A percentile compares a stretch with the other conserved stretches of the same genome.
These are phyloP conservation scores for Moesziomyces sp. DNA, from an alignment of 1,284 basidiomycete species.

Conservation along the genomic window DNA sequence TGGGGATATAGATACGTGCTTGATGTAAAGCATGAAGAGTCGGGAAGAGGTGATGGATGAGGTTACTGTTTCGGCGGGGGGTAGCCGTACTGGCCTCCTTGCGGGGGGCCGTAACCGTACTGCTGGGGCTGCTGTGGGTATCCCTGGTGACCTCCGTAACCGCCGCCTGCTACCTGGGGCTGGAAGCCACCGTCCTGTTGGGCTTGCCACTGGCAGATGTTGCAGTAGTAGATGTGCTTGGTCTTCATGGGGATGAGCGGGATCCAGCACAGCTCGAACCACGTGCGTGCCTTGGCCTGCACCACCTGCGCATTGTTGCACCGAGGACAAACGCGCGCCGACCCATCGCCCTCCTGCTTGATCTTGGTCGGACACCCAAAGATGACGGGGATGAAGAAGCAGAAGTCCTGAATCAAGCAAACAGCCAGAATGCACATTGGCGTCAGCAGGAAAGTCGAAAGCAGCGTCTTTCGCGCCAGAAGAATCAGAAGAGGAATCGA, in stretches of 20 bases:
- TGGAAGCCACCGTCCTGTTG: slow-evolving; percentile 56
- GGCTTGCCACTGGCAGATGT: slow-evolving; percentile 65
- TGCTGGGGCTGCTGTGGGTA: slow-evolving; percentile 37
- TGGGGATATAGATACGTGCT: too few relatives aligned
- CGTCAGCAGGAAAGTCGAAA: too few relatives aligned
- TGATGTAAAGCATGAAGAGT: background rate
- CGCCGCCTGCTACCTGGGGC: slow-evolving; percentile 48
- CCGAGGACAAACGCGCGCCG: slow-evolving; percentile 62
- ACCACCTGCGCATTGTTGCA: slow-evolving; percentile 66
- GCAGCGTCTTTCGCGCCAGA: too few relatives aligned
- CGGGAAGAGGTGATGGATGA: background rate
- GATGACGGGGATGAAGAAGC: slow-evolving; percentile 61
- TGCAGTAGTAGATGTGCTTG: slow-evolving; percentile 62
- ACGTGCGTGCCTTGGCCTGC: slow-evolving; percentile 58
- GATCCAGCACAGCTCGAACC: slow-evolving; percentile 67
- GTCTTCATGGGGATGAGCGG: slow-evolving; percentile 60
- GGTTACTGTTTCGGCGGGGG: slow-evolving; percentile 46
- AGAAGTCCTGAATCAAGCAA: slow-evolving; percentile 43
- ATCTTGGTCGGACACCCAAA: slow-evolving; percentile 66
- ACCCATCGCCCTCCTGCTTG: slow-evolving; percentile 62
- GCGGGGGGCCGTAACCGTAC: slow-evolving; percentile 50
- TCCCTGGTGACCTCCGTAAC: slow-evolving; percentile 40
- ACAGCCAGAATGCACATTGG: too few relatives aligned
- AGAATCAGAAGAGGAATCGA: too few relatives aligned
- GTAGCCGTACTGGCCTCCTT: slow-evolving; percentile 42